phyloP scores from a whole-genome alignment of 108 stramenopile genomes.

The Schizochytrium sp. region DNA sequence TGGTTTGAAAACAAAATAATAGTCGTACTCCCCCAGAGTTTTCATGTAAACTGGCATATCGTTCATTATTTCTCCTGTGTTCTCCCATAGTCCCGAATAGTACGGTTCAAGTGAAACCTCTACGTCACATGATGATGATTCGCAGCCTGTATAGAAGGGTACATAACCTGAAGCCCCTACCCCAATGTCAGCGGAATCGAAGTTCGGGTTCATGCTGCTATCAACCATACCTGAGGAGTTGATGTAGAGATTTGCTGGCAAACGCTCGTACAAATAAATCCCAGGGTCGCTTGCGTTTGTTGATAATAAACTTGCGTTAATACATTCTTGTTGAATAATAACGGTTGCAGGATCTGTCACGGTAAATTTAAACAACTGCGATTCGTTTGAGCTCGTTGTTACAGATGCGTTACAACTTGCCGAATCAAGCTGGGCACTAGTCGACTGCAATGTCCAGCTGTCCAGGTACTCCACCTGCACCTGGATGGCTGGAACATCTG shows the following conservation, averaged over 20 bases:
- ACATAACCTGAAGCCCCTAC: neutral
- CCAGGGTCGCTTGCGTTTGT: neutral
- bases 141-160: neutral
- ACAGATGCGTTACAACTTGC: neutral
- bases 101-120: neutral
- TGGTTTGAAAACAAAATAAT: neutral
- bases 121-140: neutral
- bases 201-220: neutral
- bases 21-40: neutral
- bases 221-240: neutral
- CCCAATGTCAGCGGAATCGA: neutral
- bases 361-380: neutral
- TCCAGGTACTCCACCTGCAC: constrained; percentile 3
- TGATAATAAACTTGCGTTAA: neutral
- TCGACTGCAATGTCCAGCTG: neutral
- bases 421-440: neutral
- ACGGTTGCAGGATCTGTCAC: neutral
- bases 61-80: neutral
- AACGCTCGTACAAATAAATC: neutral
- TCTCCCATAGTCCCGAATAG: neutral
- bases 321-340: neutral
- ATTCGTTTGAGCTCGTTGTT: neutral
- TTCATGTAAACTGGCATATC: constrained; percentile 3
- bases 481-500: constrained; percentile 16
- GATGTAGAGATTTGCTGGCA: neutral